Conservation (phyloP, 2,329 filamentous ascomycete species). For the Calonectria ilicicola region DNA sequence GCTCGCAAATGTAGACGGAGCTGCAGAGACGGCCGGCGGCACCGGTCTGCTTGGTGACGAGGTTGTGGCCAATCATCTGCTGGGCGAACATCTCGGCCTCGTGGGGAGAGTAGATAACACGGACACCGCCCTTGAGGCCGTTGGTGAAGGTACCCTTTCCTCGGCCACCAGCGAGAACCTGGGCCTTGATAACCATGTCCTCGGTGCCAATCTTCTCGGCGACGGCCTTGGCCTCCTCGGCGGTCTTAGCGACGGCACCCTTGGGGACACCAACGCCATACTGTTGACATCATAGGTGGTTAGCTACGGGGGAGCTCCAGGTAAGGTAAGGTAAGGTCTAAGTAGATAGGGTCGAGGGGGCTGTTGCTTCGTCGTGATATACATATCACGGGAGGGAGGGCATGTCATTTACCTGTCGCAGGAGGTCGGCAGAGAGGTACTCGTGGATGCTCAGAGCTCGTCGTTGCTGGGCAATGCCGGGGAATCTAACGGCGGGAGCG, state of each 20-base stretch:
- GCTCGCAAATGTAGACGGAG: conserved; percentile 98
- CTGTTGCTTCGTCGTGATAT: conserved; percentile 3
- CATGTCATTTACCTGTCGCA: conserved; percentile 71
- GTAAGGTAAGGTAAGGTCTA: conserved; percentile 25
- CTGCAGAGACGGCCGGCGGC: conserved; percentile 94
- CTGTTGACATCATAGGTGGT: conserved; percentile 59
- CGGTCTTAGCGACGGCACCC: conserved; percentile 85
- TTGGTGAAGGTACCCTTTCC: conserved; percentile 99
- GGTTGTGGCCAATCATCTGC: conserved; percentile 99
- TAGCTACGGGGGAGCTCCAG: conserved; percentile 28
- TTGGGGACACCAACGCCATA: conserved; percentile 96
- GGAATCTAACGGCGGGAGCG: conserved; percentile 65
- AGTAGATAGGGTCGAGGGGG: conserved; percentile 15
- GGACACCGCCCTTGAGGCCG: conserved; percentile 97
- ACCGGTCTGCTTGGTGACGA: conserved; percentile 99
- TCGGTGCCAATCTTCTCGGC: conserved; percentile 92
- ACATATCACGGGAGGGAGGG: conserved; percentile 24
- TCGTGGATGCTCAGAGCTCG: conserved; percentile 97
- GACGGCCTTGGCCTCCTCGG: conserved; percentile 90
- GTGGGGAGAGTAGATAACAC: conserved; percentile 98
- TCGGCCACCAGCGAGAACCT: conserved; percentile 96
- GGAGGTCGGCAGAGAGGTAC: conserved; percentile 93
- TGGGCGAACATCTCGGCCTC: conserved; percentile 97
- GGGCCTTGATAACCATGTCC: conserved; percentile 99
- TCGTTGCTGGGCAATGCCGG: conserved; percentile 81